Percentiles rank a stretch among this genome's conserved stretches.
These are phyloP conservation scores for Carex cristatella DNA, from an alignment of 176 grass and related monocot species.

Conservation along the genomic window DNA sequence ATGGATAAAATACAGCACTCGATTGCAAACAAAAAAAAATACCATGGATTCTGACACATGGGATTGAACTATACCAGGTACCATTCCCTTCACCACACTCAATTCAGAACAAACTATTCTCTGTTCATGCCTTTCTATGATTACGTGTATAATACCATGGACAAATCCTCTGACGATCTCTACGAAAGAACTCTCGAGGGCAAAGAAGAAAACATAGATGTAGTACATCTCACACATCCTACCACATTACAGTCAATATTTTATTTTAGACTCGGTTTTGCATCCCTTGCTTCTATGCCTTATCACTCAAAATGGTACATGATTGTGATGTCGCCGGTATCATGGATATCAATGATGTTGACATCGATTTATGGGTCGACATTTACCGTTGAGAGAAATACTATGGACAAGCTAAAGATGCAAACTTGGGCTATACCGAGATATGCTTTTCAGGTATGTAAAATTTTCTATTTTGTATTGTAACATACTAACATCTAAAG, in stretches of 20 bases:
- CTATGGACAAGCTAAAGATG: slow-evolving; percentile 64
- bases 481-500: background rate
- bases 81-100: slow-evolving; percentile 91
- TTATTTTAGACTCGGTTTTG: slow-evolving; percentile 66
- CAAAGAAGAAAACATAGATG: slow-evolving; percentile 46
- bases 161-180: slow-evolving; percentile 57
- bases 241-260: slow-evolving; percentile 67
- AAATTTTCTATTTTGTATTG: background rate
- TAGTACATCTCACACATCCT: slow-evolving; percentile 70
- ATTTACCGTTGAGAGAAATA: slow-evolving; percentile 64
- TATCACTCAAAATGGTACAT: slow-evolving; percentile 53
- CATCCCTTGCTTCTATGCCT: slow-evolving; percentile 63
- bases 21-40: background rate
- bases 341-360: slow-evolving; percentile 56
- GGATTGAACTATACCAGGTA: slow-evolving; percentile 33
- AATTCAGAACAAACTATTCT: slow-evolving; percentile 84
- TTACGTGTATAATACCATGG: slow-evolving; percentile 75
- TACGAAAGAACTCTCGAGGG: slow-evolving; percentile 58
- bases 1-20: background rate
- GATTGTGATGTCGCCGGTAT: slow-evolving; percentile 46
- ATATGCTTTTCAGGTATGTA: slow-evolving; percentile 78
- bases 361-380: slow-evolving; percentile 50
- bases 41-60: background rate
- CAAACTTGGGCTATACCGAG: slow-evolving; percentile 85
- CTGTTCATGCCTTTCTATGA: slow-evolving; percentile 97